Evolutionary conservation across 371 early-diverging fungal genomes (phyloP).

Genomic region (Mucor sp.): DNA sequence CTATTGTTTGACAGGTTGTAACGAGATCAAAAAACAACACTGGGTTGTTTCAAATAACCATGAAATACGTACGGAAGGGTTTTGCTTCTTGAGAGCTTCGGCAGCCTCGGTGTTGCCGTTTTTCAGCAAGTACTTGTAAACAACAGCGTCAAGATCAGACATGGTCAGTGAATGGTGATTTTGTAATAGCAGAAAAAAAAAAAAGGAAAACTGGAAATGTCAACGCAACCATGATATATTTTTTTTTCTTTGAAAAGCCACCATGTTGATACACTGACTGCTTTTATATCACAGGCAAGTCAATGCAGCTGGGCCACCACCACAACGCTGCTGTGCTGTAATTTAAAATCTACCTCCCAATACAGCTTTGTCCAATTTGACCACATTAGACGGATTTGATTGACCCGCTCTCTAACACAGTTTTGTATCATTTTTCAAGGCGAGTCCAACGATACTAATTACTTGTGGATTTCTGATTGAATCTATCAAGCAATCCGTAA

Average conservation of each 20-base stretch:
- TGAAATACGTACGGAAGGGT: conserved; percentile 21
- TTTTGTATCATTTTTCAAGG: too few species aligned
- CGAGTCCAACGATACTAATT: too few species aligned
- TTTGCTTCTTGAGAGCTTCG: conserved; percentile 26
- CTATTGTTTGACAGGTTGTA: background rate
- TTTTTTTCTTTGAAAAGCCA: background rate
- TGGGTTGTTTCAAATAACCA: background rate
- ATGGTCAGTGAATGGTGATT: background rate
- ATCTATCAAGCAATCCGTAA: too few species aligned
- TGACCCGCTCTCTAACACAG: too few species aligned
- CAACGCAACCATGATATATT: background rate
- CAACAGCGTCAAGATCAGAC: conserved; percentile 25
- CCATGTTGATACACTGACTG: too few species aligned
- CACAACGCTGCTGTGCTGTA: too few species aligned
- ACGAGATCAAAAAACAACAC: background rate
- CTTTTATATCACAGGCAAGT: too few species aligned
- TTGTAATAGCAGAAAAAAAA: conserved; percentile 1
- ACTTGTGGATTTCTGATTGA: too few species aligned
- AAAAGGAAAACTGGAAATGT: background rate
- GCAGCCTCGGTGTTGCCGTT: conserved; percentile 29
- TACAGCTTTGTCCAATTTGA: too few species aligned
- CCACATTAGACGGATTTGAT: too few species aligned
- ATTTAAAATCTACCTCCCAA: too few species aligned
- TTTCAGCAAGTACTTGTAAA: conserved; percentile 31
- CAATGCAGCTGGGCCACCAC: too few species aligned